phyloP scores from a whole-genome alignment of 2,329 filamentous ascomycete genomes.

The Hypoxylon sp. region DNA sequence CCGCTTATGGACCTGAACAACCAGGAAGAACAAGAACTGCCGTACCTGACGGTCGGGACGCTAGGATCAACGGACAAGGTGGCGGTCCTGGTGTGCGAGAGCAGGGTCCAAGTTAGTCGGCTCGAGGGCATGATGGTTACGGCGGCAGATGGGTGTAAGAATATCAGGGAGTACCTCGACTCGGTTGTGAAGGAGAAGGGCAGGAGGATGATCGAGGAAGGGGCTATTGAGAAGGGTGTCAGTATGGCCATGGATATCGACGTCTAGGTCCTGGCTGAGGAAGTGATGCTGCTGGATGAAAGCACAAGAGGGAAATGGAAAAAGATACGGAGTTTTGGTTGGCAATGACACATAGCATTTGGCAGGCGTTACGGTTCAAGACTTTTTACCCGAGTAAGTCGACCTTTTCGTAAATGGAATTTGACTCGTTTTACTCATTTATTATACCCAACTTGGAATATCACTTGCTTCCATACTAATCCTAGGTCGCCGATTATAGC shows the following conservation, averaged over 20 bases:
- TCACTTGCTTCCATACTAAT: constrained; percentile 13
- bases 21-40: constrained; percentile 87
- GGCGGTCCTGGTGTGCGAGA: constrained; percentile 86
- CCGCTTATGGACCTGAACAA: constrained; percentile 84
- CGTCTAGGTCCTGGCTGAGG: constrained; percentile 6
- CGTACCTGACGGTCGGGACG: constrained; percentile 87
- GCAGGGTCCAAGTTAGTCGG: constrained; percentile 81
- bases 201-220: constrained; percentile 70
- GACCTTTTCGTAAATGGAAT: constrained; percentile 10
- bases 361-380: constrained; percentile 17
- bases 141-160: constrained; percentile 90
- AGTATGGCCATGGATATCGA: constrained; percentile 66
- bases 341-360: constrained; percentile 18
- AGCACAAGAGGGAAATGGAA: not conserved
- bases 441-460: constrained; percentile 32
- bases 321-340: not conserved
- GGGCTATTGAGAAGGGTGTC: constrained; percentile 62
- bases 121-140: constrained; percentile 94
- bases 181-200: constrained; percentile 80
- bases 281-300: not conserved
- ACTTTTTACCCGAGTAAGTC: constrained; percentile 32
- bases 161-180: constrained; percentile 85
- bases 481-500: constrained; percentile 54
- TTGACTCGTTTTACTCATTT: constrained; percentile 31
- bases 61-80: constrained; percentile 80